These are phyloP conservation scores for Kingdonia uniflora DNA, from an alignment of 164 flowering plant genomes.

Conservation along the genomic window DNA sequence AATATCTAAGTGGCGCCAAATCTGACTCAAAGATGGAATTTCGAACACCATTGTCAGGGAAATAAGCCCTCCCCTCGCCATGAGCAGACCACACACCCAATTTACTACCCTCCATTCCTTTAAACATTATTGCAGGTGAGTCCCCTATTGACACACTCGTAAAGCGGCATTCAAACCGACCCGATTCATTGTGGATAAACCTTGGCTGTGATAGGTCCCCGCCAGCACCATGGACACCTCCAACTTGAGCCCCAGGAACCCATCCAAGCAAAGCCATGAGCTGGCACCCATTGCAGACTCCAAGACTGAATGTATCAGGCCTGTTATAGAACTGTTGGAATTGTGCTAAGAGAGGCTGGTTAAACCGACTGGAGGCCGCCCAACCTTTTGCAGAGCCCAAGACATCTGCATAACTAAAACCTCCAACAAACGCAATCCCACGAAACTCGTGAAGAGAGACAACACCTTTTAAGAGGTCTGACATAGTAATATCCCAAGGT, in stretches of 20 bases:
- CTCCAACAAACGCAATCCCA: constrained; percentile 82
- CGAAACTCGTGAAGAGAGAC: constrained; percentile 48
- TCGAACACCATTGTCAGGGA: constrained; percentile 60
- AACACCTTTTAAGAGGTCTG: constrained; percentile 28
- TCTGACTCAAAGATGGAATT: constrained; percentile 35
- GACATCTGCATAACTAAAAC: constrained; percentile 29
- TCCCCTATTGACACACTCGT: constrained; percentile 69
- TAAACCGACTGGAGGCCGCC: constrained; percentile 84
- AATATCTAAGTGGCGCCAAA: constrained; percentile 78
- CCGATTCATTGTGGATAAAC: constrained; percentile 89
- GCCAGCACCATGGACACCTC: constrained; percentile 61
- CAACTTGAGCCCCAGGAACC: constrained; percentile 84
- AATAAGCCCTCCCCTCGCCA: constrained; percentile 95
- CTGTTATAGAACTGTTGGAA: constrained; percentile 23
- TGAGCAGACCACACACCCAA: constrained; percentile 97
- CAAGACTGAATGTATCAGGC: constrained; percentile 64
- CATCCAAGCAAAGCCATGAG: constrained; percentile 94
- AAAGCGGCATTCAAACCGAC: constrained; percentile 89
- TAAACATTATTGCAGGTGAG: constrained; percentile 80
- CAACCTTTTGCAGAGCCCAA: constrained; percentile 73
- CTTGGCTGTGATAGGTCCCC: constrained; percentile 88
- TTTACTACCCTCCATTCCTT: constrained; percentile 90
- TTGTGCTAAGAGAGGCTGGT: constrained; percentile 49
- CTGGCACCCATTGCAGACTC: constrained; percentile 92
- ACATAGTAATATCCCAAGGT: constrained; percentile 27